Conservation (phyloP, 2,329 filamentous ascomycete genomes). For the Colletotrichum musae region DNA sequence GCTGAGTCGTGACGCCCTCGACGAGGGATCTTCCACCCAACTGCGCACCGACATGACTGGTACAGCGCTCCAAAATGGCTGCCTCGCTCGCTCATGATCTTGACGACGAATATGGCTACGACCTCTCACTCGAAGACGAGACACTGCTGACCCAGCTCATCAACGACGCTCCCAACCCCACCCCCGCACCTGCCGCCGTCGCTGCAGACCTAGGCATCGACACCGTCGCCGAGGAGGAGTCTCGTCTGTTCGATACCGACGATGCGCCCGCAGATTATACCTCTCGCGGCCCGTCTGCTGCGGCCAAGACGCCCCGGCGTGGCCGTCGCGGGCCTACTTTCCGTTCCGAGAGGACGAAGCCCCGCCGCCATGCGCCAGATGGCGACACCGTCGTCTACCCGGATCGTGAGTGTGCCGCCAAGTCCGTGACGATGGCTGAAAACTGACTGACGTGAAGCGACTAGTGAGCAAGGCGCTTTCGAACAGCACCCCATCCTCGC, state of each 20-base stretch:
- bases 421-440: constrained; percentile 27
- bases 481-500: constrained; percentile 38
- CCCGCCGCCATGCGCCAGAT: constrained; percentile 36
- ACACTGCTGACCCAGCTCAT: constrained; percentile 54
- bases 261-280: constrained; percentile 45
- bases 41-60: constrained; percentile 17
- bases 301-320: constrained; percentile 16
- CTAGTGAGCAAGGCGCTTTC: constrained; percentile 69
- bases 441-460: constrained; percentile 76
- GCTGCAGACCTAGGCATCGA: constrained; percentile 32
- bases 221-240: constrained; percentile 26
- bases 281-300: constrained; percentile 35
- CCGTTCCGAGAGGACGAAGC: constrained; percentile 32
- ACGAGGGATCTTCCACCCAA: neutral
- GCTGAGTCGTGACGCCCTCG: constrained; percentile 32
- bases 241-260: constrained; percentile 32
- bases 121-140: constrained; percentile 64
- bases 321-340: constrained; percentile 35
- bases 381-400: constrained; percentile 59
- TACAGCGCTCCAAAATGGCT: constrained; percentile 24
- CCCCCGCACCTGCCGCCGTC: neutral
- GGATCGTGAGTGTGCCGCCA: constrained; percentile 62
- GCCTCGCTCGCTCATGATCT: constrained; percentile 45
- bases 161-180: constrained; percentile 38
- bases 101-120: constrained; percentile 63